phyloP scores from a whole-genome alignment of 352 stramenopile species.

The Thraustochytrium sp. region DNA sequence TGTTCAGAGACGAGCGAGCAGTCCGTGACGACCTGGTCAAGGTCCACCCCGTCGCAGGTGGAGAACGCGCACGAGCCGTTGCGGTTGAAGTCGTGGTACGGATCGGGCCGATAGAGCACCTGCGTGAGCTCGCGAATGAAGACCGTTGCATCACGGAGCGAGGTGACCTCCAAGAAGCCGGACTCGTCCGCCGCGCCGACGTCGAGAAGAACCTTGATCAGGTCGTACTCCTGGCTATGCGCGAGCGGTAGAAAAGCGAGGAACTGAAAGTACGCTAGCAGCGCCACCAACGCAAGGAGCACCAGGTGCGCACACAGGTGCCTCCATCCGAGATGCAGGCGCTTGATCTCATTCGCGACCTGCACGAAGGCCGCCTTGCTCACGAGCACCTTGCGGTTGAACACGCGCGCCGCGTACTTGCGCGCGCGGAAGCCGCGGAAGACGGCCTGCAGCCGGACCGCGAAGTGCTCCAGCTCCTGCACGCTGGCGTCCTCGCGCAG shows the following conservation, averaged over 20 bases:
- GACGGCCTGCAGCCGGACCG: not conserved
- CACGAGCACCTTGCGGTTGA: constrained; percentile 1
- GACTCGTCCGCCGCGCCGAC: not conserved
- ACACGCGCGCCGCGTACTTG: constrained; percentile 20
- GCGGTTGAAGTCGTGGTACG: not conserved
- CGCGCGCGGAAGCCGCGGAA: constrained; percentile 5
- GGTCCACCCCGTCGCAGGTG: not conserved
- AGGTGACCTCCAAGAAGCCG: not conserved
- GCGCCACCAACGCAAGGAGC: not conserved
- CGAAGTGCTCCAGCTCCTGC: not conserved
- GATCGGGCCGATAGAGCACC: not conserved
- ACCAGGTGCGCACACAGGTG: not conserved
- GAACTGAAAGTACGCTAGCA: constrained; percentile 5
- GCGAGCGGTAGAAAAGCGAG: not conserved
- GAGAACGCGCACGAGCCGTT: not conserved
- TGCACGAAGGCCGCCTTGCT: not conserved
- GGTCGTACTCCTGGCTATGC: not conserved
- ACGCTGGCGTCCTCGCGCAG: not conserved
- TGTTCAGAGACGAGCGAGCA: not conserved
- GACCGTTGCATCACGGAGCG: not conserved
- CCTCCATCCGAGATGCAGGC: not conserved
- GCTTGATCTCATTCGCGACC: not conserved
- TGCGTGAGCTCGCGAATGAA: not conserved
- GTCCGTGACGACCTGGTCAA: not conserved
- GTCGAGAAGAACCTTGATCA: not conserved